Evolutionary conservation across 345 rosid species (phyloP).

Genomic region (Arabidopsis suecica): DNA sequence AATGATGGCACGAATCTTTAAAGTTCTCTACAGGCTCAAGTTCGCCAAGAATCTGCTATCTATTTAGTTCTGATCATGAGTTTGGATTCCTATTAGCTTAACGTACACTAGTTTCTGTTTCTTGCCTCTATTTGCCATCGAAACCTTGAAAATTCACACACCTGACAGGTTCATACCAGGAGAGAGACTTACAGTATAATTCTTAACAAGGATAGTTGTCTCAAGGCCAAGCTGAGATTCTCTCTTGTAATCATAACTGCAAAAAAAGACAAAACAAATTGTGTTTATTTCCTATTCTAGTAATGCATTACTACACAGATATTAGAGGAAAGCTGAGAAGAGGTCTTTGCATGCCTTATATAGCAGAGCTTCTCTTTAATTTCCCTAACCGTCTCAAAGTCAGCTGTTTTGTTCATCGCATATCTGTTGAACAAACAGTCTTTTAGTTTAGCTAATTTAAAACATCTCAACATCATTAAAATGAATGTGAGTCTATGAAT

Average conservation of each 20-base stretch:
- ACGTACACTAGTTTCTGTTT: conserved; percentile 1
- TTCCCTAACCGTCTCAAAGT: conserved; percentile 96
- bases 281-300: conserved; percentile 11
- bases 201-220: conserved; percentile 94
- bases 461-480: conserved; percentile 16
- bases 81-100: background rate
- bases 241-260: conserved; percentile 96
- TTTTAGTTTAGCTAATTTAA: background rate
- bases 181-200: conserved; percentile 78
- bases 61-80: background rate
- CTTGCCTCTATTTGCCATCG: background rate
- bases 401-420: conserved; percentile 87
- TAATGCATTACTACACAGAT: conserved; percentile 10
- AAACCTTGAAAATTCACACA: background rate
- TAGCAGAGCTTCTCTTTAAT: conserved; percentile 98
- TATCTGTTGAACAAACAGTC: conserved; percentile 59
- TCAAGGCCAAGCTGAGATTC: conserved; percentile 93
- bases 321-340: conserved; percentile 7
- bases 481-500: background rate
- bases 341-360: conserved; percentile 58
- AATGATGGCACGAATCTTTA: background rate
- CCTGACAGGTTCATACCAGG: background rate
- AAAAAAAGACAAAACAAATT: conserved; percentile 24
- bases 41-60: background rate
- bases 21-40: background rate